Base-by-base conservation (phyloP, 2,329 filamentous ascomycete genomes). In the Monosporascus sp. region DNA sequence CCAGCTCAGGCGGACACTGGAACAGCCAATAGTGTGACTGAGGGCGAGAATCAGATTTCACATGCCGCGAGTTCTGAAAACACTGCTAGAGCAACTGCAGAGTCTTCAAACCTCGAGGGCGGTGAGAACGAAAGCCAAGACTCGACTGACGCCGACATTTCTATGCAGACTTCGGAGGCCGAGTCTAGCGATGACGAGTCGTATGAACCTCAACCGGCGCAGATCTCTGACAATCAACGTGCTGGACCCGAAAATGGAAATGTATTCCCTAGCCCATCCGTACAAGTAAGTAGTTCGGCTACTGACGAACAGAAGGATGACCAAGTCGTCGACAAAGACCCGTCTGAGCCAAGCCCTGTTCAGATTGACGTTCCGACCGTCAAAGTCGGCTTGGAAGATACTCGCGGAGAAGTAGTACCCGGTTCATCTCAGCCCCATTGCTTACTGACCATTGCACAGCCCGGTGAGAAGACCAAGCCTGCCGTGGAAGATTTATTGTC, bases 401-500 rank as follows among this genome's bases (percentile, higher is more conserved):
- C 56, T 43, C 62, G 27, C 53, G 60, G 59, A 59, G 63, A 67
- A 67, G 66, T 67, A 69, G 63, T 68, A 61, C 52, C 57, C 55
- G 58, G 58, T 60, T 63, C 62, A 58, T 60, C 51, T 56, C 43
- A 52, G 53, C 62, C 65, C 60, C 62, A 61, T 51, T 60, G 51
- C 57, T 62, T 62, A 65, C 67, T 68, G 52, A 69, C 65, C 49
- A 50, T 24, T 22, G 53, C 22, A 49, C 66, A 69, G 66, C 61
- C 62, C 51, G 56, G 56, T 38, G 52, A 57, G 39, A 47, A 57
- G 41, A 49, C 54, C 18, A 37, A n/a, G 20, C 48, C 57, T 9
- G 50, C 55, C 35, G 20, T 59, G 22, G 57, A 63, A 44, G 62
- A 66, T 51, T 79, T 72, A 57, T 76, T 77, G 36, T 85, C 90